These are phyloP conservation scores for Pyricularia sp. DNA, from an alignment of 2,329 filamentous ascomycete species.

Conservation along the genomic window DNA sequence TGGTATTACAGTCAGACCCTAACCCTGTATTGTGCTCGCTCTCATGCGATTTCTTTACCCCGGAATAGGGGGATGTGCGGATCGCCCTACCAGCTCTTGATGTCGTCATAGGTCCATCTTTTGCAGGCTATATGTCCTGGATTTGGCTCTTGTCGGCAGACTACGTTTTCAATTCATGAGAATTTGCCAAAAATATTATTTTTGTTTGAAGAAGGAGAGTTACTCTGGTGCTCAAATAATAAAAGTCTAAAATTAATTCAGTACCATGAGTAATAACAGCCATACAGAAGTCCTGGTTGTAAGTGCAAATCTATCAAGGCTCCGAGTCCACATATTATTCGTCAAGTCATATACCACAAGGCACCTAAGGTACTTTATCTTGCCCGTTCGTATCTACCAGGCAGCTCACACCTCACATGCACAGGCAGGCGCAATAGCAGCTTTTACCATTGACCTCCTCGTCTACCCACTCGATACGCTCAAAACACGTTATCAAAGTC, in stretches of 20 bases:
- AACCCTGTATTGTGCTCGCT: not conserved
- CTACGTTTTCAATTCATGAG: not conserved
- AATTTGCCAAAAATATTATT: not conserved
- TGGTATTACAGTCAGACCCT: not conserved
- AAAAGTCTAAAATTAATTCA: not conserved
- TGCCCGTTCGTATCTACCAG: not conserved
- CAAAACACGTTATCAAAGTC: slow-evolving; percentile 75
- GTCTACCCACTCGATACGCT: slow-evolving; percentile 83
- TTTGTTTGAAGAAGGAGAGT: not conserved
- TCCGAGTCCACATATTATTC: not conserved
- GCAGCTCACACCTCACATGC: not conserved
- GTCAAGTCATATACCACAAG: not conserved
- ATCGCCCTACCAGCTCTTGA: not conserved
- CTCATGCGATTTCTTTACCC: not conserved
- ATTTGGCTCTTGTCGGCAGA: not conserved
- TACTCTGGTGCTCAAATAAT: not conserved
- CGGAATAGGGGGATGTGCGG: not conserved
- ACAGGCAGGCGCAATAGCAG: slow-evolving; percentile 73
- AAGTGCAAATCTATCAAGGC: not conserved
- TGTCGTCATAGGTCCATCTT: not conserved
- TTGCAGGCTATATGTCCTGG: not conserved
- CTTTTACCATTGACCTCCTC: slow-evolving; percentile 73
- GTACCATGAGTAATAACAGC: slow-evolving; percentile 8
- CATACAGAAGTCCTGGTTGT: slow-evolving; percentile 9
- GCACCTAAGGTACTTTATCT: not conserved